phyloP scores from a whole-genome alignment of 2,329 filamentous ascomycete species.

The Colletotrichum caudatum region DNA sequence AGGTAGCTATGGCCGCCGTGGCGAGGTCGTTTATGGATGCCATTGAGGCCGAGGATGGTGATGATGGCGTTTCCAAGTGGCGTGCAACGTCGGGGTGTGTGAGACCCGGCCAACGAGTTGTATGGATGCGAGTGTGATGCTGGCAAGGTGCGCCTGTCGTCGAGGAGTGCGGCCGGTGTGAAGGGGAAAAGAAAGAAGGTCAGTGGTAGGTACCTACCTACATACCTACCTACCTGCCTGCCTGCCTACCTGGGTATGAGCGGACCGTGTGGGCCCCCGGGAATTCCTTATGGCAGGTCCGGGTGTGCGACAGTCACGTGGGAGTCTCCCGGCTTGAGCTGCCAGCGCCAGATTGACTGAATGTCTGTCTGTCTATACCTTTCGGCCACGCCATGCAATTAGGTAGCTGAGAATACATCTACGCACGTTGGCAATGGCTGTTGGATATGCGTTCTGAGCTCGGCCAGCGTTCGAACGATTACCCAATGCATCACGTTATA shows the following conservation, averaged over 20 bases:
- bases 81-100: background rate
- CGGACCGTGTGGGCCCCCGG: constrained; percentile 29
- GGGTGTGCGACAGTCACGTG: constrained; percentile 31
- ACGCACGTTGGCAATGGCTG: too few relatives aligned
- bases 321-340: background rate
- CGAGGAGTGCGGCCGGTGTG: background rate
- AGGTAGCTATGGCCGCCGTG: constrained; percentile 60
- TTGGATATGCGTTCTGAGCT: background rate
- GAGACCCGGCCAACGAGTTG: background rate
- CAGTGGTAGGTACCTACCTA: background rate
- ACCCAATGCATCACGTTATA: background rate
- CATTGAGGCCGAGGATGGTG: constrained; percentile 46
- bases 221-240: too few relatives aligned
- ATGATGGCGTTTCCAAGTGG: background rate
- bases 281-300: constrained; percentile 10
- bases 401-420: background rate
- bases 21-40: constrained; percentile 64
- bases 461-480: too few relatives aligned
- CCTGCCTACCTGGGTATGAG: background rate
- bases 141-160: background rate
- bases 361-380: background rate
- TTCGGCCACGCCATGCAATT: background rate
- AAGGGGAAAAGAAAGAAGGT: background rate
- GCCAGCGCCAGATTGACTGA: background rate
- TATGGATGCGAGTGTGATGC: background rate